Evolutionary conservation across 768 basidiomycete species (phyloP).

Genomic region (Leccinellum luteum): DNA sequence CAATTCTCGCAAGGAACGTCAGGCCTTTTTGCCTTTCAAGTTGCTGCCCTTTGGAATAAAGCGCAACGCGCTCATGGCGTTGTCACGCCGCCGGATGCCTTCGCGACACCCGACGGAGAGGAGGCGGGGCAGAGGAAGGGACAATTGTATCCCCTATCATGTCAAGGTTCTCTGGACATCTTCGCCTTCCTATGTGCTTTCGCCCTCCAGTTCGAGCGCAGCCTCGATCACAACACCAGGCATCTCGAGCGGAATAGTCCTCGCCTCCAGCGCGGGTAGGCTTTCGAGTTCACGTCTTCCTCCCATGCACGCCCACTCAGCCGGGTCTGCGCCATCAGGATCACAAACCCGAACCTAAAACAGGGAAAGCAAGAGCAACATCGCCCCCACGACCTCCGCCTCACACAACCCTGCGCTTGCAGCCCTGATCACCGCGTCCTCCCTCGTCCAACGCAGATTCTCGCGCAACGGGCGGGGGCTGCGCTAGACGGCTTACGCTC

Average conservation of each 20-base stretch:
- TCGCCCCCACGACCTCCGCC: neutral
- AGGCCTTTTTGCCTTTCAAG: too few species aligned
- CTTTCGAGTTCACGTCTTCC: neutral
- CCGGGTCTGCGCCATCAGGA: slow-evolving; percentile 6
- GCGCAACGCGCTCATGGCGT: too few species aligned
- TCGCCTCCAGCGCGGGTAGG: slow-evolving; percentile 6
- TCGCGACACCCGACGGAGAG: too few species aligned
- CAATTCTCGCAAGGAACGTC: too few species aligned
- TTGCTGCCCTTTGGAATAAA: too few species aligned
- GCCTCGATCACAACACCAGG: slow-evolving; percentile 14
- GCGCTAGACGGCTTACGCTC: neutral
- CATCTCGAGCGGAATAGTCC: slow-evolving; percentile 11
- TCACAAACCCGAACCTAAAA: neutral
- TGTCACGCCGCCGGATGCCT: too few species aligned
- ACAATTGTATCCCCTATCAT: too few species aligned
- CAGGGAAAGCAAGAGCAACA: neutral
- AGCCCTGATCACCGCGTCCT: neutral
- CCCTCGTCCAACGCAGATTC: neutral
- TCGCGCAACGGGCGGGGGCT: neutral
- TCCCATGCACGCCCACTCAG: neutral
- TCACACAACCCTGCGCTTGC: neutral
- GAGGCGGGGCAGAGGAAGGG: too few species aligned
- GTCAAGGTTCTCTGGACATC: too few species aligned
- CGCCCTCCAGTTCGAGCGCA: slow-evolving; percentile 1
- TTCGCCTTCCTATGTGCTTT: too few species aligned